Evolutionary conservation across 2,329 filamentous ascomycete species (phyloP), one percentile per base, ranked within the genome.

Genomic region (Phaeosphaeria sp.): DNA sequence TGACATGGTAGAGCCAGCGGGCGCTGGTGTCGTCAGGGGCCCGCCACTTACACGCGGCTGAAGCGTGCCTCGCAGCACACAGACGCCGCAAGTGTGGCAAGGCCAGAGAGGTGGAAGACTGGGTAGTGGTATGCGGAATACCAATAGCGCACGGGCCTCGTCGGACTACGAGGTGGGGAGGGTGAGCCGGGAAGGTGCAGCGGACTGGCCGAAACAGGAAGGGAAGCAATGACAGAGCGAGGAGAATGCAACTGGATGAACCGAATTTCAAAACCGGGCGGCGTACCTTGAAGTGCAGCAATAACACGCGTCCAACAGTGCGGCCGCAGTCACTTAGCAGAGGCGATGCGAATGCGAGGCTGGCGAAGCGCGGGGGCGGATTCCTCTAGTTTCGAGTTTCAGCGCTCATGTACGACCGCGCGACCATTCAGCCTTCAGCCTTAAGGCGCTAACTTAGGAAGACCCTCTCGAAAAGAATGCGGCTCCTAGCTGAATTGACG

Each of bases 41-140:
- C 62, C 67, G 73, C 73, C 68, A 75, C 72, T 50, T 50, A 63
- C 55, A 59, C 59, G 67, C 68, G 76, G 71, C 74, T 77, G 75
- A 75, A 69, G 69, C 59, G 69, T 66, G 64, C 59, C 55, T 58
- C 53, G 61, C 62, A 63, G 60, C 60, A 62, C 60, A 62, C 60
- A 58, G 54, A 59, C 65, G 62, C 60, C 62, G 66, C 63, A 64
- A 64, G 44, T 62, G 69, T 73, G 70, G 72, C 72, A 66, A 72
- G 63, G 50, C 58, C 63, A 50, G 59, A 55, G 57, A 56, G 64
- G 55, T 62, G 53, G 54, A 50, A 42, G 36, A 49, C 60, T 67
- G 64, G 61, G 61, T 54, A 57, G 56, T 56, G 57, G 56, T 44
- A 58, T 55, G 58, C 51, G 65, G 23, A 27, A 25, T 30, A 18